Conservation (phyloP, 257 asterid genomes). For the Mitragyna speciosa region DNA sequence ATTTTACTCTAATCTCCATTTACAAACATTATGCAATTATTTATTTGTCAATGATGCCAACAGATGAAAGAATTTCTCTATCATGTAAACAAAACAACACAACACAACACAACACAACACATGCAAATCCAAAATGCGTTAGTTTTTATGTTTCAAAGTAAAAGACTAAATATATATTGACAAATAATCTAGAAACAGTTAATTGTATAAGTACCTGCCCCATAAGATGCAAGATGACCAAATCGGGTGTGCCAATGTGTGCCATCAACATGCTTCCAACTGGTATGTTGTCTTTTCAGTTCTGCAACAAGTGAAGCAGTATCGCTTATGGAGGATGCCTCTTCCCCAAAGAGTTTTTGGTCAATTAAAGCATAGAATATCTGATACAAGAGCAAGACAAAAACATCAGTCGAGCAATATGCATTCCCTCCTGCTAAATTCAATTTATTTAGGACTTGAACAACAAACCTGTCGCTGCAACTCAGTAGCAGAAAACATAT, state of each 20-base stretch:
- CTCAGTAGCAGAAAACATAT: conserved; percentile 91
- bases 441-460: conserved; percentile 11
- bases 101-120: neutral
- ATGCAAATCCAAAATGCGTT: neutral
- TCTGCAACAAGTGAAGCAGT: conserved; percentile 64
- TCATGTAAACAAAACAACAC: neutral
- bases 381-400: conserved; percentile 39
- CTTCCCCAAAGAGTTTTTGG: conserved; percentile 67
- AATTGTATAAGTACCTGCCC: conserved; percentile 66
- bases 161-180: neutral
- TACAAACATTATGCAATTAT: neutral
- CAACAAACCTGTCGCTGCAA: conserved; percentile 86
- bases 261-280: conserved; percentile 88
- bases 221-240: conserved; percentile 83
- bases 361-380: conserved; percentile 82
- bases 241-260: conserved; percentile 95
- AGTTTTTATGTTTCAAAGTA: neutral
- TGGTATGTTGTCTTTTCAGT: conserved; percentile 69
- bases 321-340: conserved; percentile 48
- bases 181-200: conserved; percentile 6
- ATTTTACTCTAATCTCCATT: too few relatives aligned
- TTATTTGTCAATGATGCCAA: neutral
- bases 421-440: conserved; percentile 8
- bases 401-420: neutral
- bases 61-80: neutral